These are phyloP conservation scores for Hymenoscyphus scutula DNA, from an alignment of 2,329 filamentous ascomycete genomes.

Conservation along the genomic window DNA sequence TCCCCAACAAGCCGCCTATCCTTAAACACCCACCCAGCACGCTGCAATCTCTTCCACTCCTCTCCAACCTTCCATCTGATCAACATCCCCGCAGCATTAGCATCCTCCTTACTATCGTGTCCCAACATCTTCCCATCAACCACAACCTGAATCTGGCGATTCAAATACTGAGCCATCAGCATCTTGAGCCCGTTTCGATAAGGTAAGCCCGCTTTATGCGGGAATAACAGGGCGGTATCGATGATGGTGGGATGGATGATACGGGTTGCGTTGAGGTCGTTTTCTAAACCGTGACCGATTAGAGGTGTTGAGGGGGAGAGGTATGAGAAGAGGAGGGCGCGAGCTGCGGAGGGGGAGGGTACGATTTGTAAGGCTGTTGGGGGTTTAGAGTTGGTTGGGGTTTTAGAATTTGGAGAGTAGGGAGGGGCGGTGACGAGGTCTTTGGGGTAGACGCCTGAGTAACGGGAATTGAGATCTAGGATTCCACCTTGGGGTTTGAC, in stretches of 20 bases:
- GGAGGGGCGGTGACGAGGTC: conserved; percentile 68
- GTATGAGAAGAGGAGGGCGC: conserved; percentile 72
- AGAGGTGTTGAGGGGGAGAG: conserved; percentile 76
- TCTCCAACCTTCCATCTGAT: conserved; percentile 69
- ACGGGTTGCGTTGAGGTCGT: conserved; percentile 83
- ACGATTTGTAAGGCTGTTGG: conserved; percentile 64
- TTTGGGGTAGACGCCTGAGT: conserved; percentile 79
- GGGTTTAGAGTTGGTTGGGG: conserved; percentile 5
- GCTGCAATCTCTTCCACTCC: conserved; percentile 66
- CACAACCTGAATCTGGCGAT: conserved; percentile 75
- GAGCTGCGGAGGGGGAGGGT: conserved; percentile 69
- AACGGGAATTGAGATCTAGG: conserved; percentile 87
- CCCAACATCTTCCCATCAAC: conserved; percentile 46
- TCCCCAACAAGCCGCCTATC: conserved; percentile 42
- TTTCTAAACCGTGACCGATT: conserved; percentile 92
- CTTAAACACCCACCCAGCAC: conserved; percentile 63
- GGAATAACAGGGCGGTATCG: conserved; percentile 82
- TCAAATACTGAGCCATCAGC: conserved; percentile 68
- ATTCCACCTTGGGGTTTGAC: conserved; percentile 81
- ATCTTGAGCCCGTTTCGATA: conserved; percentile 73
- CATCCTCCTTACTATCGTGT: conserved; percentile 92
- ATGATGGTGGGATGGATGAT: conserved; percentile 82
- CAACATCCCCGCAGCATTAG: conserved; percentile 82
- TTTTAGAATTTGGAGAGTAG: conserved; percentile 41
- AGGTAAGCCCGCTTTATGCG: conserved; percentile 74